Conservation (phyloP, 805 yeast species). For the Kuraishia molischiana region DNA sequence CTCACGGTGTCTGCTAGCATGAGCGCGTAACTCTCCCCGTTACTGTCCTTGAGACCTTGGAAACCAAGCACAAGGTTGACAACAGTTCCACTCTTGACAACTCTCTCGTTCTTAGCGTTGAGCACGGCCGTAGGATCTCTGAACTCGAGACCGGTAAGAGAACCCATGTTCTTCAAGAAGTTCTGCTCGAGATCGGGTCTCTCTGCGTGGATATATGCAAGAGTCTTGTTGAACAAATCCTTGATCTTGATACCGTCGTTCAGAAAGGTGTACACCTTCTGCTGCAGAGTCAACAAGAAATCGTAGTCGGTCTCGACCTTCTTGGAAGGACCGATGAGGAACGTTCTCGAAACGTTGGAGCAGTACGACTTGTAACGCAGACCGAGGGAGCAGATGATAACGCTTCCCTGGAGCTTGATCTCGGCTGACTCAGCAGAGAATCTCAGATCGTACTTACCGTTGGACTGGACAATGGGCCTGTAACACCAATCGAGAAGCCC, state of each 20-base stretch:
- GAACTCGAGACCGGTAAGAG: conserved; percentile 83
- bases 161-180: conserved; percentile 77
- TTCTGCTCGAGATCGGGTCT: conserved; percentile 55
- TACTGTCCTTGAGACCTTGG: conserved; percentile 43
- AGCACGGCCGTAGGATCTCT: conserved; percentile 71
- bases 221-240: conserved; percentile 54
- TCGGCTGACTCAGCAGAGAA: conserved; percentile 75
- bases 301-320: conserved; percentile 76
- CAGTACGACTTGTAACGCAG: conserved; percentile 83
- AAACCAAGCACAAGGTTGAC: conserved; percentile 74
- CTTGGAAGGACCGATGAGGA: conserved; percentile 78
- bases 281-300: conserved; percentile 61
- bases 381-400: conserved; percentile 76
- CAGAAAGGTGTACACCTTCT: conserved; percentile 46
- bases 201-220: conserved; percentile 48
- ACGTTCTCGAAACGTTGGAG: conserved; percentile 81
- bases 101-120: conserved; percentile 62
- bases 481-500: conserved; percentile 86
- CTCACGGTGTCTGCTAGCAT: conserved; percentile 75
- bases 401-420: conserved; percentile 61
- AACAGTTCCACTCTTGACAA: conserved; percentile 61
- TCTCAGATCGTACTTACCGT: conserved; percentile 73
- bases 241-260: conserved; percentile 63
- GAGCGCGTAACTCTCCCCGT: conserved; percentile 56
- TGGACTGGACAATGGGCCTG: conserved; percentile 84